Conservation (phyloP, 306 rosid species). For the Cicer chorassanicum region DNA sequence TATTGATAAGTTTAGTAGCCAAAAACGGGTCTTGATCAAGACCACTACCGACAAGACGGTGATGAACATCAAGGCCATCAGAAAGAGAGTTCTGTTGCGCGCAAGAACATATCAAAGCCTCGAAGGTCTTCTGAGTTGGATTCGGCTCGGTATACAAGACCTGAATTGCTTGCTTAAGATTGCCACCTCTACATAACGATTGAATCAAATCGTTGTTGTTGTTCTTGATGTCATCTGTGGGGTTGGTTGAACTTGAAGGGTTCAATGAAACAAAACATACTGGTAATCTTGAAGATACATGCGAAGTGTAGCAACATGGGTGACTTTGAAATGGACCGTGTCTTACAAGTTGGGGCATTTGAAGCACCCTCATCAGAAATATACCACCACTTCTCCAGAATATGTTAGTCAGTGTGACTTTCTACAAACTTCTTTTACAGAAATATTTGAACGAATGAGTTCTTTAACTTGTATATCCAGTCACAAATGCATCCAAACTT, state of each 20-base stretch:
- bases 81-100: constrained; percentile 68
- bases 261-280: constrained; percentile 55
- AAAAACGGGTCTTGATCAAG: constrained; percentile 77
- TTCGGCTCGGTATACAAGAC: constrained; percentile 63
- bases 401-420: constrained; percentile 16
- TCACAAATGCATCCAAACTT: constrained; percentile 8
- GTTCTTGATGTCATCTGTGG: constrained; percentile 36
- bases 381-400: background rate
- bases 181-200: constrained; percentile 76
- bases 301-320: constrained; percentile 35
- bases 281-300: constrained; percentile 44
- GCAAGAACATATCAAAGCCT: constrained; percentile 72
- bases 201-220: constrained; percentile 65
- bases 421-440: background rate
- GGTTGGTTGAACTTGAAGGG: constrained; percentile 48
- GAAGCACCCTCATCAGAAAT: constrained; percentile 73
- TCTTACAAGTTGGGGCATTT: constrained; percentile 50
- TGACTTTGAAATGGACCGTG: constrained; percentile 45
- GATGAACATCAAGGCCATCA: constrained; percentile 65
- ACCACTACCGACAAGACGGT: constrained; percentile 58
- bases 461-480: background rate
- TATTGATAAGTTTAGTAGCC: constrained; percentile 85
- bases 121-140: constrained; percentile 79
- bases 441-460: background rate
- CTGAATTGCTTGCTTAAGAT: constrained; percentile 76